Evolutionary conservation across 2,329 filamentous ascomycete species (phyloP).

Genomic region (Fusarium sp.): DNA sequence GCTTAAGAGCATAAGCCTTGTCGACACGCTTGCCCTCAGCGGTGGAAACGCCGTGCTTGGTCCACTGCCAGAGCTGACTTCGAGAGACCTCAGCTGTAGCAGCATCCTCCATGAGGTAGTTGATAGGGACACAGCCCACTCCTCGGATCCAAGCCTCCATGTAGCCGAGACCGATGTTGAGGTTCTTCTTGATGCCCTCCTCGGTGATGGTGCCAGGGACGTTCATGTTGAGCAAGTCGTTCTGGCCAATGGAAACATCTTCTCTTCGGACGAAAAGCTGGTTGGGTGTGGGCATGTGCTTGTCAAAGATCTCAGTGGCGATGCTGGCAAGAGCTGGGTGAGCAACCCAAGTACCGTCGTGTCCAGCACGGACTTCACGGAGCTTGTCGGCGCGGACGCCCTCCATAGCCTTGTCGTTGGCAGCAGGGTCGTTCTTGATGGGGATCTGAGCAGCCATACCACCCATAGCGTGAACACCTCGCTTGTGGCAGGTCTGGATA

Average conservation of each 20-base stretch:
- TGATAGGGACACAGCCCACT: conserved; percentile 95
- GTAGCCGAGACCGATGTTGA: conserved; percentile 95
- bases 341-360: conserved; percentile 97
- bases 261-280: conserved; percentile 92
- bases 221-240: conserved; percentile 98
- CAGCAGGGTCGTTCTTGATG: conserved; percentile 91
- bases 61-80: conserved; percentile 97
- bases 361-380: conserved; percentile 91
- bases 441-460: conserved; percentile 99
- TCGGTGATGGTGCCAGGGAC: conserved; percentile 92
- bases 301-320: conserved; percentile 93
- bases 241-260: conserved; percentile 85
- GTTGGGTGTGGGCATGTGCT: conserved; percentile 98
- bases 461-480: conserved; percentile 98
- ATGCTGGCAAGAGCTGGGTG: conserved; percentile 92
- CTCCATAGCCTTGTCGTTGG: conserved; percentile 95
- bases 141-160: conserved; percentile 99
- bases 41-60: conserved; percentile 76
- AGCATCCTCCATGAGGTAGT: conserved; percentile 98
- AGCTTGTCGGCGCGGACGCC: conserved; percentile 94
- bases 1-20: conserved; percentile 87
- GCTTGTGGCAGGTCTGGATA: conserved; percentile 97
- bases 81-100: conserved; percentile 96
- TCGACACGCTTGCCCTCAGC: conserved; percentile 91
- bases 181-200: conserved; percentile 95